Conservation (phyloP, 2,329 filamentous ascomycete genomes). For the Drechslerella coelobrocha region DNA sequence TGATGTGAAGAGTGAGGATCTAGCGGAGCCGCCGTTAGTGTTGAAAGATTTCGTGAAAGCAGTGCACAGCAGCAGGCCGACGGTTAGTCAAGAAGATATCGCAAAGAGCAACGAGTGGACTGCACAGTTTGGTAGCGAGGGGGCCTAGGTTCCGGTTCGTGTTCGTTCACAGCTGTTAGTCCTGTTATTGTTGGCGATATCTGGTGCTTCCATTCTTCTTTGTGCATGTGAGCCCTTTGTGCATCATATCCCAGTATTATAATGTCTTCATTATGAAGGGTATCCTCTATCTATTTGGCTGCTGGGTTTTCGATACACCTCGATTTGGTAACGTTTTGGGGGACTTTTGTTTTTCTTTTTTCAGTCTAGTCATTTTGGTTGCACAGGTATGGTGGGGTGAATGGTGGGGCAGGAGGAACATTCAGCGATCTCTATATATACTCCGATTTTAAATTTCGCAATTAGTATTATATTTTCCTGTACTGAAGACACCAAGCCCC, state of each 20-base stretch:
- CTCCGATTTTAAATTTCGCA: too few relatives aligned
- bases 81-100: constrained; percentile 86
- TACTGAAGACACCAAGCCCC: too few relatives aligned
- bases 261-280: constrained; percentile 45
- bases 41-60: constrained; percentile 94
- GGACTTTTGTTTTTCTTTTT: constrained; percentile 12
- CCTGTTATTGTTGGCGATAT: constrained; percentile 43
- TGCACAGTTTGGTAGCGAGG: constrained; percentile 67
- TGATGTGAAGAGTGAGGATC: constrained; percentile 79
- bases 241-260: constrained; percentile 45
- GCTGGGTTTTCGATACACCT: constrained; percentile 13
- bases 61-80: constrained; percentile 84
- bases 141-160: constrained; percentile 21
- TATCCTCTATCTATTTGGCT: constrained; percentile 46
- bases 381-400: neutral
- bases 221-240: constrained; percentile 12
- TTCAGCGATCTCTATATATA: too few relatives aligned
- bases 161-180: constrained; percentile 10
- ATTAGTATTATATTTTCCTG: too few relatives aligned
- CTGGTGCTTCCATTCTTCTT: neutral
- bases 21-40: constrained; percentile 83
- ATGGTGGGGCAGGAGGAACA: too few relatives aligned
- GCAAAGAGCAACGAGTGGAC: constrained; percentile 90
- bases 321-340: neutral
- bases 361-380: constrained; percentile 6